A percentile compares a stretch with the other conserved stretches of the same genome.
Conservation (phyloP, 768 basidiomycete genomes). For the Termitomyces sp. region DNA sequence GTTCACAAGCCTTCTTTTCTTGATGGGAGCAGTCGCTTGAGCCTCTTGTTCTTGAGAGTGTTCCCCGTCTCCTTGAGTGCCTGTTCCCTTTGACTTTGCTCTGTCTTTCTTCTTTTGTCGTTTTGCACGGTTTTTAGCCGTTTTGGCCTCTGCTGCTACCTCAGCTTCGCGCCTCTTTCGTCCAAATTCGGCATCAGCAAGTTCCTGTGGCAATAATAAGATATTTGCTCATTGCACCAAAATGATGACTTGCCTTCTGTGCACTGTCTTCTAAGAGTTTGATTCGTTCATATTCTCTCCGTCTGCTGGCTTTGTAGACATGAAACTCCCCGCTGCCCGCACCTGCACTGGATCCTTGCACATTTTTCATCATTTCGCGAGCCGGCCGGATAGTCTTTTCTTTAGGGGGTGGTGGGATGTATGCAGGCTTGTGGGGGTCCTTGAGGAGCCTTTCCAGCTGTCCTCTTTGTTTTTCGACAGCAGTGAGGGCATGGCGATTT, state of each 20-base stretch:
- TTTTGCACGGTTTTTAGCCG: constrained; percentile 92
- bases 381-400: constrained; percentile 79
- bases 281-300: constrained; percentile 93
- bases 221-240: neutral
- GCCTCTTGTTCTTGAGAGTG: constrained; percentile 9
- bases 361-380: constrained; percentile 98
- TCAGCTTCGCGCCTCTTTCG: constrained; percentile 68
- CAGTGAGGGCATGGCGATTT: constrained; percentile 48
- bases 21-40: constrained; percentile 45
- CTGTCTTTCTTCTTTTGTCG: constrained; percentile 89
- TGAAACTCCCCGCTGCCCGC: constrained; percentile 98
- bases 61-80: constrained; percentile 20
- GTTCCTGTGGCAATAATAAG: constrained; percentile 48
- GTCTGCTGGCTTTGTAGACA: constrained; percentile 92
- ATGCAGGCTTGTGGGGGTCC: constrained; percentile 81
- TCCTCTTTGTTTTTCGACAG: constrained; percentile 48
- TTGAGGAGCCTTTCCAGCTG: constrained; percentile 89
- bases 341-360: constrained; percentile 95
- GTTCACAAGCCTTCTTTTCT: constrained; percentile 80
- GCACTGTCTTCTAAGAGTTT: constrained; percentile 85
- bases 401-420: constrained; percentile 76
- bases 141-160: constrained; percentile 77
- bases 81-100: constrained; percentile 41
- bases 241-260: constrained; percentile 55
- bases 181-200: constrained; percentile 70